Percentiles rank a stretch among this genome's conserved stretches.
These are phyloP conservation scores for Globisporangium polare DNA, from an alignment of 352 stramenopile species.

Conservation along the genomic window DNA sequence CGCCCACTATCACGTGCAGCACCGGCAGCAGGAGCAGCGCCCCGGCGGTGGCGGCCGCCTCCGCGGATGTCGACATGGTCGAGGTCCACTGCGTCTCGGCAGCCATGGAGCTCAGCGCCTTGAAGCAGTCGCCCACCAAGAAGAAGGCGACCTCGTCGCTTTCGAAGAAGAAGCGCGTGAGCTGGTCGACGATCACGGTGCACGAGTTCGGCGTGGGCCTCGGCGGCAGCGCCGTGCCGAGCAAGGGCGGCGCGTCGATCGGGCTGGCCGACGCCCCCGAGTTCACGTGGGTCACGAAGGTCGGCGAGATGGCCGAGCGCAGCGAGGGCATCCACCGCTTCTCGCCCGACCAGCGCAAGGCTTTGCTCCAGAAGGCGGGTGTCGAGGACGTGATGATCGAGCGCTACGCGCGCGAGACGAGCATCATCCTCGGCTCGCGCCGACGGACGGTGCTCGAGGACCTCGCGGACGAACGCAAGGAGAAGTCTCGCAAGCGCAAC, in stretches of 20 bases:
- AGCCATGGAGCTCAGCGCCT: not conserved
- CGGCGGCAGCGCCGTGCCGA: constrained; percentile 36
- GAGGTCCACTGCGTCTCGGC: not conserved
- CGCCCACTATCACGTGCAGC: not conserved
- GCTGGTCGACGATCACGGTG: constrained; percentile 44
- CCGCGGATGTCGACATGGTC: not conserved
- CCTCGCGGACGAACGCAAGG: constrained; percentile 20
- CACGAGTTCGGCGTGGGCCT: constrained; percentile 45
- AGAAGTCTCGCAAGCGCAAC: constrained; percentile 38
- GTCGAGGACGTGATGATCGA: constrained; percentile 40
- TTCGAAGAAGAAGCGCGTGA: constrained; percentile 24
- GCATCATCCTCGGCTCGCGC: constrained; percentile 42
- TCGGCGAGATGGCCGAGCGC: constrained; percentile 43
- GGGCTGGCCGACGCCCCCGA: constrained; percentile 34
- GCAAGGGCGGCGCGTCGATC: constrained; percentile 37
- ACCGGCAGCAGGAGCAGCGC: not conserved
- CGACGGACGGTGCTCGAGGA: constrained; percentile 27
- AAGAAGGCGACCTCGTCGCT: not conserved
- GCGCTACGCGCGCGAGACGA: constrained; percentile 38
- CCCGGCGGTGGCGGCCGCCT: not conserved
- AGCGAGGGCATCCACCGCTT: constrained; percentile 48
- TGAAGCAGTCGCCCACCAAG: not conserved
- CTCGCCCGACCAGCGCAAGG: constrained; percentile 29
- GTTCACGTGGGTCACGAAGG: constrained; percentile 48
- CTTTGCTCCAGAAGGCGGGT: constrained; percentile 29